Base-by-base conservation (phyloP, 2,329 filamentous ascomycete genomes). In the Fusarium sp. region DNA sequence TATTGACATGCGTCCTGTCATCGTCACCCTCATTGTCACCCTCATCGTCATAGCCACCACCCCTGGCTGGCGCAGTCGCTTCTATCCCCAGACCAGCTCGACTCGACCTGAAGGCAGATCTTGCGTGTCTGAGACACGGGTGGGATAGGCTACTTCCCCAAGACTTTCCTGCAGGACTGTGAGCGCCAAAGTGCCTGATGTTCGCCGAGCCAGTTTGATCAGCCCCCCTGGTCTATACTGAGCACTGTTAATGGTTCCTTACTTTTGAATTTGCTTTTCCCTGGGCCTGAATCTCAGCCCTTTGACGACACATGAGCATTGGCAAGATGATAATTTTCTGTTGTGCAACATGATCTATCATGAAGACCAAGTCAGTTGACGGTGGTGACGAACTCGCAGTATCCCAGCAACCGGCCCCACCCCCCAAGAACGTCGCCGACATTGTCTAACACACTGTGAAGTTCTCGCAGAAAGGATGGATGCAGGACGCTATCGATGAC, bases 271-370 rank as follows among this genome's bases (percentile, higher is more conserved):
- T 27, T 51, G n/a, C 27, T 29, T 59, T 59, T 59, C 13, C 18
- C 23, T 31, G 16, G 10, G 14, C 23, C 23, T 20, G 34, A 20
- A 27, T 56, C 16, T 50, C 53, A 49, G 38, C 42, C 54, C 44
- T 61, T 54, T 49, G 20, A 14, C 16, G 46, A 51, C 46, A 51
- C 14, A 25, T 20, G 11, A 18, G n/a, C 11, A 33, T 33, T 18
- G n/a, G 14, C 23, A 29, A 14, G 46, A 13, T 18, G 49, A 61
- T 50, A 42, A 33, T 44, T n/a, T 38, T 49, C 34, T 29, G 10
- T 58, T 46, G 64, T 68, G 33, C 53, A 42, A 68, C 67, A 44
- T 54, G 51, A 70, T 42, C 63, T 25, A 42, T 70, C 53, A 61
- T 9, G 31, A 33, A 25, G 46, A 10, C 27, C 5, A 9, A 5